A percentile compares a stretch with the other conserved stretches of the same genome.
Conservation (phyloP, 2,329 filamentous ascomycete genomes). For the Clonostachys rosea region DNA sequence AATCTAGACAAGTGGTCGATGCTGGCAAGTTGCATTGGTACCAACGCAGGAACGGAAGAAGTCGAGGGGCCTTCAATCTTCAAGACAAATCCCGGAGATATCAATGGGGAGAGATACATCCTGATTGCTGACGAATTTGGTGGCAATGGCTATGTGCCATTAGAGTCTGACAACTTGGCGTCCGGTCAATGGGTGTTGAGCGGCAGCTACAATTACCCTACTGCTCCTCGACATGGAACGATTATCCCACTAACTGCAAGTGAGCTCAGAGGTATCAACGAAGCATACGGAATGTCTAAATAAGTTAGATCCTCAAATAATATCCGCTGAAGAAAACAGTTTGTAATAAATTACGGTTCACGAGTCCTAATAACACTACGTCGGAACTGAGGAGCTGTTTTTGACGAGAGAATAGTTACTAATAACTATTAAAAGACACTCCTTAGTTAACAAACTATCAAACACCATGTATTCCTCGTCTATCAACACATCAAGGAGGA, state of each 20-base stretch:
- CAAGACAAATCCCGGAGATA: slow-evolving; percentile 37
- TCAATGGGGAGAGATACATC: slow-evolving; percentile 43
- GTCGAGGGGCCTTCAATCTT: slow-evolving; percentile 45
- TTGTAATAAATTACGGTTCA: too few species aligned
- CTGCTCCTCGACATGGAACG: slow-evolving; percentile 41
- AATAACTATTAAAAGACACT: too few species aligned
- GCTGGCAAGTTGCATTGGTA: slow-evolving; percentile 38
- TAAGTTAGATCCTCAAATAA: too few species aligned
- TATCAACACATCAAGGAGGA: too few species aligned
- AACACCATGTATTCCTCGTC: too few species aligned
- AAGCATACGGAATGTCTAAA: neutral
- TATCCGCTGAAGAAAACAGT: too few species aligned
- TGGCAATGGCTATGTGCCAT: slow-evolving; percentile 40
- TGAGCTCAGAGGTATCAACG: slow-evolving; percentile 20
- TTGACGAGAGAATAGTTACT: too few species aligned
- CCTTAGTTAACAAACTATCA: too few species aligned
- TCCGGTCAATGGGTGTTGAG: slow-evolving; percentile 38
- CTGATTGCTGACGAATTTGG: slow-evolving; percentile 45
- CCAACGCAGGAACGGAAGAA: slow-evolving; percentile 34
- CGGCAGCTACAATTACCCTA: slow-evolving; percentile 32
- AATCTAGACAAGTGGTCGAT: slow-evolving; percentile 31
- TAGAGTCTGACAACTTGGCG: slow-evolving; percentile 39
- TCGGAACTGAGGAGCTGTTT: too few species aligned
- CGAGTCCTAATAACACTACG: too few species aligned
- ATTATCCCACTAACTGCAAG: slow-evolving; percentile 39